phyloP scores from a whole-genome alignment of 805 yeast genomes.

The Barnettozyma populi region DNA sequence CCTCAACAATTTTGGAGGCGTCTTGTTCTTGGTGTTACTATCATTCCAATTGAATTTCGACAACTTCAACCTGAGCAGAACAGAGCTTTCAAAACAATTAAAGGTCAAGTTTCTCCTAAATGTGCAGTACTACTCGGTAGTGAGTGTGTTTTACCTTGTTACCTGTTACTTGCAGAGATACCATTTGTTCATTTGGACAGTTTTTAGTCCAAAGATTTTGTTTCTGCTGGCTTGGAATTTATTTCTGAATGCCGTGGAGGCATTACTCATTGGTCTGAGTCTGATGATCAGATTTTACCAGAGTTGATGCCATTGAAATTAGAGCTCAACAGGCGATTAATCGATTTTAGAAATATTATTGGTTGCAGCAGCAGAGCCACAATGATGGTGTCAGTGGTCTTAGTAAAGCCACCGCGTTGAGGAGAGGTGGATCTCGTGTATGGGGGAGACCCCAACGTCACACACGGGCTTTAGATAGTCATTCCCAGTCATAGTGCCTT shows the following conservation, averaged over 20 bases:
- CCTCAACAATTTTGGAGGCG: conserved; percentile 78
- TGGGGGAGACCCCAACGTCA: too few relatives aligned
- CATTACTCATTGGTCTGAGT: background rate
- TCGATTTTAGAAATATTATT: too few relatives aligned
- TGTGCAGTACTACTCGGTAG: conserved; percentile 47
- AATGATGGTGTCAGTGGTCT: background rate
- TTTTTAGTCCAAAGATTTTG: conserved; percentile 87
- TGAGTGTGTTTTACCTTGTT: conserved; percentile 51
- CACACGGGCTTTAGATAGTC: too few relatives aligned
- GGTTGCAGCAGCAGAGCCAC: background rate
- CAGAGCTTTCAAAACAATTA: conserved; percentile 1
- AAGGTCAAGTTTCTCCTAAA: conserved; percentile 25
- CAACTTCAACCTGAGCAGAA: conserved; percentile 6
- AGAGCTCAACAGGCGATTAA: background rate
- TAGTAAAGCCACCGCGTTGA: background rate
- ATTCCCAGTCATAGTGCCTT: too few relatives aligned
- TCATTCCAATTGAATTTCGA: conserved; percentile 28
- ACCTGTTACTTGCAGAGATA: conserved; percentile 74
- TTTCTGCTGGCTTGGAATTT: conserved; percentile 75
- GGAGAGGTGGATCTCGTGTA: background rate
- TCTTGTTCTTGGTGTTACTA: conserved; percentile 51
- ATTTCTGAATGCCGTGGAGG: conserved; percentile 32
- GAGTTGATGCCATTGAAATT: background rate
- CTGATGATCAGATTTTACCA: background rate
- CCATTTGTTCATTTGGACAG: conserved; percentile 96